Base-by-base conservation (phyloP, 106 monocot species). In the Platanthera guangdongensis region DNA sequence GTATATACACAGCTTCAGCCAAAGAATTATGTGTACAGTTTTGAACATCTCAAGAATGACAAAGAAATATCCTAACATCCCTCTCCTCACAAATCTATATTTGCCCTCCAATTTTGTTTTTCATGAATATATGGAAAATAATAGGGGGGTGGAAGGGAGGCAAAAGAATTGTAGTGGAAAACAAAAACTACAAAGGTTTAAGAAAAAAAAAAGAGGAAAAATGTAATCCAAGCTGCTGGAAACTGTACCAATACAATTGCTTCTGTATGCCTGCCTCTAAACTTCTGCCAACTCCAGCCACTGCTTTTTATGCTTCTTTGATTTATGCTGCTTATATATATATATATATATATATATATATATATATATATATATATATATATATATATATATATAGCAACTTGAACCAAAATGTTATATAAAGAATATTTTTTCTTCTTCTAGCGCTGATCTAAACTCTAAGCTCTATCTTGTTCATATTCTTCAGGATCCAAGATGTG, bases 401-500 rank as follows among this genome's bases (percentile, higher is more conserved):
- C 12, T 60, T 60, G 60, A 60, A 60, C n/a, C 60, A 18, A 60
- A 15, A 60, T 18, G 60, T 16, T 16, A 60, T 16, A 60, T 16
- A 60, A 60, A 60, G 60, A 60, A 60, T 60, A n/a, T 60, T n/a
- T 6, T 18, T 60, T 6, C 16, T 1, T 45, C 39, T 45, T 45
- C 9, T 9, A 9, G 10, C 10, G 69, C 30, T 39, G 9, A 12
- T 3, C 30, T 13, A 9, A 69, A 69, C 69, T 65, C 45, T 14
- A 2, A 45, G 46, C 9, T 45, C n/a, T 60, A 18, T 60, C 7
- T 18, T 16, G 12, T 60, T 18, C 2, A 1, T 39, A 39, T 39
- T 80, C 71, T 84, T 72, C 71, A 25, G 89, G 86, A 71, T 88
- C 83, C 60, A 90, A 83, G 57, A 95, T 88, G 74, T 95, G 88